Percentiles rank a stretch among this genome's conserved stretches.
Evolutionary conservation across 2,329 filamentous ascomycete genomes (phyloP).

Genomic region (Ciborinia camelliae): DNA sequence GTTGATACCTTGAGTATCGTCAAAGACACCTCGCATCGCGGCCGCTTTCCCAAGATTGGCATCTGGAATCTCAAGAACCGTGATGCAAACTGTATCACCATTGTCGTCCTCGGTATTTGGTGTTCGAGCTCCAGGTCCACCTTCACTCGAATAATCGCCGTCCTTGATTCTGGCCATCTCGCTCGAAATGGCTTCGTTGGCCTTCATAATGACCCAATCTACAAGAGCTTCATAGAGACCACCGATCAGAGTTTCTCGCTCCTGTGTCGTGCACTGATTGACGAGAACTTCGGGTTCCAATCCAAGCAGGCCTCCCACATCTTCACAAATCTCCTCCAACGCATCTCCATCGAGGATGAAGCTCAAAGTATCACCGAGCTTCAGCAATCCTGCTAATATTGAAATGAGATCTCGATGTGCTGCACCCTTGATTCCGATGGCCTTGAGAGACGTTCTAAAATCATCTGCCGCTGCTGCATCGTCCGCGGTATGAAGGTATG

Average conservation of each 20-base stretch:
- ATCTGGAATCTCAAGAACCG: slow-evolving; percentile 80
- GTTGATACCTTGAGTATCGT: slow-evolving; percentile 90
- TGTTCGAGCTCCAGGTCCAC: slow-evolving; percentile 55
- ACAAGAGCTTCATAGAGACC: slow-evolving; percentile 92
- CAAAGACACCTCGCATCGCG: slow-evolving; percentile 87
- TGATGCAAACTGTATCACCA: slow-evolving; percentile 83
- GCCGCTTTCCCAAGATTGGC: slow-evolving; percentile 80
- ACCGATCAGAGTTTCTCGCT: slow-evolving; percentile 76
- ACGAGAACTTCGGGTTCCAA: slow-evolving; percentile 80
- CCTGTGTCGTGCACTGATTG: slow-evolving; percentile 76
- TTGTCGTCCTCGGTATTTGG: slow-evolving; percentile 67
- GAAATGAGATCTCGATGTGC: slow-evolving; percentile 80
- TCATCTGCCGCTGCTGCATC: slow-evolving; percentile 92
- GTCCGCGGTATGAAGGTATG: slow-evolving; percentile 87
- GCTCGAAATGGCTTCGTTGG: slow-evolving; percentile 76
- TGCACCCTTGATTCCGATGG: slow-evolving; percentile 89
- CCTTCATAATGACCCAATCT: slow-evolving; percentile 88
- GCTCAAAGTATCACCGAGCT: slow-evolving; percentile 86
- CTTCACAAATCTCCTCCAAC: slow-evolving; percentile 82
- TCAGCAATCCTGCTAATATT: slow-evolving; percentile 78
- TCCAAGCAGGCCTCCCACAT: slow-evolving; percentile 81
- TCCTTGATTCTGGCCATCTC: slow-evolving; percentile 68
- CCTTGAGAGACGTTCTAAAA: slow-evolving; percentile 80
- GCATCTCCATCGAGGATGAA: slow-evolving; percentile 81
- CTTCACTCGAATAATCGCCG: slow-evolving; percentile 65